Evolutionary conservation across 176 grass and related monocot species (phyloP), one percentile per base, ranked within the genome.

Genomic region (Phragmites australis): DNA sequence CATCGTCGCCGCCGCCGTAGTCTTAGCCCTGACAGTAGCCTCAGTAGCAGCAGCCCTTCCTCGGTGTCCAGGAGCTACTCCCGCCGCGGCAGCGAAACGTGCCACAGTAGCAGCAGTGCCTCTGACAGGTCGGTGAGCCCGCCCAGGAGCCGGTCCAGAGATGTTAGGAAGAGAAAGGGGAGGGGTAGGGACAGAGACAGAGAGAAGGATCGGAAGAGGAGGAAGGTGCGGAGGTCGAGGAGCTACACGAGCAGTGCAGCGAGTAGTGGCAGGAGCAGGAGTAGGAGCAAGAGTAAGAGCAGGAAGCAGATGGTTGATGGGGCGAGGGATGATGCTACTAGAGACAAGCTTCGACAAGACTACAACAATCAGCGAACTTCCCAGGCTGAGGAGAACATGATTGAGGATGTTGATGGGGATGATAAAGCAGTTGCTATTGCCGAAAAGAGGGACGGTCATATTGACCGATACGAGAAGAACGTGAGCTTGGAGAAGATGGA

Each of bases 141-240:
- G 8, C 83, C 84, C 16, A 94, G 67, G 84, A 76, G 68, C 42
- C 50, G 57, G 44, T 67, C 85, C 52, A 83, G 54, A 87, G 87
- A 70, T 81, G 51, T 39, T 58, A 83, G 14, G 62, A 93, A 72
- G 79, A 75, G 53, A 25, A 88, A 82, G 10, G 71, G 9, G 10
- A 97, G 80, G 73, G 81, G 73, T 37, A 92, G 79, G 56, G 76
- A 70, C 43, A 84, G 69, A 41, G 76, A 70, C 43, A 84, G 69
- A 41, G 70, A 76, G 15, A 88, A 66, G 63, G 53, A 48, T 21
- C 71, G 30, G 6, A 75, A 77, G 76, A 76, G 50, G 68, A 88
- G 69, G 42, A 85, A 80, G 32, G 16, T 8, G 44, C 52, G 13
- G 44, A 76, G 72, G 41, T 82, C 76, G 0, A 50, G 49, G 59